Percentiles rank a stretch among this genome's conserved stretches.
These are phyloP conservation scores for Dryas alaskensis DNA, from an alignment of 306 rosid genomes.

Conservation along the genomic window DNA sequence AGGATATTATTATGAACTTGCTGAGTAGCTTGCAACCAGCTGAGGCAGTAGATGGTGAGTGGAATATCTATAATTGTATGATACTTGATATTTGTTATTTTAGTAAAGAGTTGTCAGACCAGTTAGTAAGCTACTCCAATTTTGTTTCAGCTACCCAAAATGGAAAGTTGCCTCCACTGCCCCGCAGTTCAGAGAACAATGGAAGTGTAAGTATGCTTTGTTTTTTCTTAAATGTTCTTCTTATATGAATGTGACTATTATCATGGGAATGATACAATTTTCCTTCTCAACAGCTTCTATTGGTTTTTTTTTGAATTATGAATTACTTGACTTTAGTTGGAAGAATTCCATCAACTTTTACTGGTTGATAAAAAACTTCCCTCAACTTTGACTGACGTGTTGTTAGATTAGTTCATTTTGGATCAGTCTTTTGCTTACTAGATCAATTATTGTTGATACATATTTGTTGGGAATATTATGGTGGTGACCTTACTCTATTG, in stretches of 20 bases:
- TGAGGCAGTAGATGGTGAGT: constrained; percentile 80
- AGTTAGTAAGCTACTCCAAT: constrained; percentile 22
- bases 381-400: not conserved
- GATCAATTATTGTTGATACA: not conserved
- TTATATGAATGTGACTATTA: not conserved
- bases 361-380: not conserved
- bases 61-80: constrained; percentile 21
- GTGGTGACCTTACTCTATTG: not conserved
- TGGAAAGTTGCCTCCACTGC: constrained; percentile 85
- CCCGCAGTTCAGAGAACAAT: constrained; percentile 76
- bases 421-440: not conserved
- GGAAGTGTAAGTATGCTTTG: constrained; percentile 64
- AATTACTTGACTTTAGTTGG: not conserved
- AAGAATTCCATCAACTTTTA: not conserved
- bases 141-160: constrained; percentile 69
- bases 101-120: constrained; percentile 15
- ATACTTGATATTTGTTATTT: constrained; percentile 16
- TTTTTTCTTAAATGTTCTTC: not conserved
- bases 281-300: not conserved
- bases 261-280: not conserved
- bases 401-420: not conserved
- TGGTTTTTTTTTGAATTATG: not conserved
- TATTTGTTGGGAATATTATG: not conserved
- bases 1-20: constrained; percentile 84
- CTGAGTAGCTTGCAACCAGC: constrained; percentile 67